Evolutionary conservation across 495 filamentous ascomycete species (phyloP).

Genomic region (Chaetomium tenue): DNA sequence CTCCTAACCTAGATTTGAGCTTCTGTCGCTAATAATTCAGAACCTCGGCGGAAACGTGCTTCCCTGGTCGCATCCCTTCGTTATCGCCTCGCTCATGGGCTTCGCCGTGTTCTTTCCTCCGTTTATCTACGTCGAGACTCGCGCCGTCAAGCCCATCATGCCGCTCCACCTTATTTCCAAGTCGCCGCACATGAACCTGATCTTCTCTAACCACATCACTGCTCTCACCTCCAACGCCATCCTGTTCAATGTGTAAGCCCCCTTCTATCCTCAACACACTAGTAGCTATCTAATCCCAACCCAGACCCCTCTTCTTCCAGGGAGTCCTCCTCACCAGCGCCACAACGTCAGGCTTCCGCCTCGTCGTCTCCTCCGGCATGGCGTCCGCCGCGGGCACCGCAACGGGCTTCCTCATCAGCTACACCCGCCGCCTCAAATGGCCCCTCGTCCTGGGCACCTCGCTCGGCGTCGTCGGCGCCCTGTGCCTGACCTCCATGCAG

Average conservation of each 20-base stretch:
- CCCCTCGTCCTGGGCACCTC: constrained; percentile 58
- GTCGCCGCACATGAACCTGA: constrained; percentile 62
- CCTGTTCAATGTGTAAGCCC: constrained; percentile 63
- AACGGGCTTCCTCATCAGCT: constrained; percentile 70
- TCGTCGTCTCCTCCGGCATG: constrained; percentile 60
- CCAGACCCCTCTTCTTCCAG: constrained; percentile 71
- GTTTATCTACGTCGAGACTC: constrained; percentile 62
- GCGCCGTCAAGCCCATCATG: constrained; percentile 66
- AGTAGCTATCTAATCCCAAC: background rate
- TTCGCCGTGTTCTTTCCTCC: constrained; percentile 55
- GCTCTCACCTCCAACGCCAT: constrained; percentile 64
- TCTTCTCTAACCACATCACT: constrained; percentile 68
- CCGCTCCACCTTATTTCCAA: constrained; percentile 61
- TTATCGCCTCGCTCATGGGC: constrained; percentile 60
- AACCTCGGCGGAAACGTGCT: constrained; percentile 73
- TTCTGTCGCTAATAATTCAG: constrained; percentile 36
- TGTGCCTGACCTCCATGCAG: constrained; percentile 49
- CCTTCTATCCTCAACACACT: background rate
- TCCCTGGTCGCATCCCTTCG: constrained; percentile 63
- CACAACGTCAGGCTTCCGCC: constrained; percentile 67
- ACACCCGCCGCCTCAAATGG: constrained; percentile 61
- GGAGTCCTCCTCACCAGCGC: constrained; percentile 70
- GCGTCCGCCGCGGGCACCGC: constrained; percentile 59
- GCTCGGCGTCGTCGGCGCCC: constrained; percentile 55
- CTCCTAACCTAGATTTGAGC: background rate